These are phyloP conservation scores for Kalmusia sp. DNA, from an alignment of 2,329 filamentous ascomycete species.

Conservation along the genomic window DNA sequence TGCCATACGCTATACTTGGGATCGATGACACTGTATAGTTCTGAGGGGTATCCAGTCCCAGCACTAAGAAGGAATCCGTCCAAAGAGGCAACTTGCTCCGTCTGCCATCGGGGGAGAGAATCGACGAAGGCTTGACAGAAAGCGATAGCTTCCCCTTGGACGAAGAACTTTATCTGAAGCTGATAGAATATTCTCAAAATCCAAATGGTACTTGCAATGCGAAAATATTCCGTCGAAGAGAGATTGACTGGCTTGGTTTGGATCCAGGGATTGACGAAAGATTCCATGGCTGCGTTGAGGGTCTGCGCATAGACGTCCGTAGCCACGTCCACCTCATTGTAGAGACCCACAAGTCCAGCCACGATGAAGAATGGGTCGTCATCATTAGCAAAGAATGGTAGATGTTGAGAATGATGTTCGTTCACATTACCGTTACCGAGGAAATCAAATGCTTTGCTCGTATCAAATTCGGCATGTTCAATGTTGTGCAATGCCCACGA, in stretches of 20 bases:
- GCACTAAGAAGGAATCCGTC: conserved; percentile 4
- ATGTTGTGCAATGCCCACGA: conserved; percentile 3
- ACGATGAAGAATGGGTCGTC: conserved; percentile 8
- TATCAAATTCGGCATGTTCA: neutral
- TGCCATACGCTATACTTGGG: neutral
- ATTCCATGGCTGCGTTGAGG: conserved; percentile 12
- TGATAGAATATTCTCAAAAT: no score
- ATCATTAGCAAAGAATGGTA: neutral
- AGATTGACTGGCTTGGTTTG: conserved; percentile 6
- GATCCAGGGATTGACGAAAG: conserved; percentile 10
- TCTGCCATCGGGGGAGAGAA: conserved; percentile 16
- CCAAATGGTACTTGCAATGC: conserved; percentile 12
- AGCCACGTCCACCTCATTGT: conserved; percentile 11
- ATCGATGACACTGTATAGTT: conserved; percentile 2
- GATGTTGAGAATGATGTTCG: neutral
- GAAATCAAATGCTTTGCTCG: neutral
- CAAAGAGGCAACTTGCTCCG: conserved; percentile 12
- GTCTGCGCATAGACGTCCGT: conserved; percentile 13
- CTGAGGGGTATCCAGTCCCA: neutral
- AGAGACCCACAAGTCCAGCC: conserved; percentile 2
- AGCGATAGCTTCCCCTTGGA: neutral
- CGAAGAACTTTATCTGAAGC: neutral
- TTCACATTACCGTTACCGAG: neutral
- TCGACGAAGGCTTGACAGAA: conserved; percentile 7
- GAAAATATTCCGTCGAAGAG: conserved; percentile 10